A percentile compares a stretch with the other conserved stretches of the same genome.
These are phyloP conservation scores for Dipteronia sinensis DNA, from an alignment of 345 rosid species.

Conservation along the genomic window DNA sequence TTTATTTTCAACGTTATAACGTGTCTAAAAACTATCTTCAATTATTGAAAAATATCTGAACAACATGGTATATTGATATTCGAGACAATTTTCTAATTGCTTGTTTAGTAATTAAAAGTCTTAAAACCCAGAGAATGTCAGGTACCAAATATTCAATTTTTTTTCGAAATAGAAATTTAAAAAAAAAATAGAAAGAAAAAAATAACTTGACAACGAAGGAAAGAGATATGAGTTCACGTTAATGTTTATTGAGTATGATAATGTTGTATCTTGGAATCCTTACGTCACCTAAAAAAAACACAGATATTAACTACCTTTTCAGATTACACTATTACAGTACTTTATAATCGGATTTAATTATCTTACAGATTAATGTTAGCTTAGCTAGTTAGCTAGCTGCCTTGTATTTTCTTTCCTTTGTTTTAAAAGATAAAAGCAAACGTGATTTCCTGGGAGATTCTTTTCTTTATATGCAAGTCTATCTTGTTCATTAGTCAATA, in stretches of 20 bases:
- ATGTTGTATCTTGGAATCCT: no score
- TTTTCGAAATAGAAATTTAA: no score
- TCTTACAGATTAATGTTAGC: no score
- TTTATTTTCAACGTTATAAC: background rate
- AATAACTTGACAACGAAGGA: no score
- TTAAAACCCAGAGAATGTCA: background rate
- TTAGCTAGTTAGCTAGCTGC: background rate
- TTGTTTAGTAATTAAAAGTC: background rate
- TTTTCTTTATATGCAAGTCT: background rate
- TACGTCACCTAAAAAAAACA: no score
- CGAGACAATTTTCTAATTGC: no score
- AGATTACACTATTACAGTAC: no score
- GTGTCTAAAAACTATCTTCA: background rate
- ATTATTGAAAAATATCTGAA: background rate
- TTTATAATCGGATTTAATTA: no score
- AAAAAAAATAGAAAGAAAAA: background rate
- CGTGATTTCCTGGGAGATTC: background rate
- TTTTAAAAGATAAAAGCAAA: no score
- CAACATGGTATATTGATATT: background rate
- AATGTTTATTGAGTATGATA: no score
- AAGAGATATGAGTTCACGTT: no score
- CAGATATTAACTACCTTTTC: no score
- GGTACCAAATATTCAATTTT: background rate
- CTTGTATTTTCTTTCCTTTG: background rate
- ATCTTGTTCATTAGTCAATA: background rate